Evolutionary conservation across 306 rosid species (phyloP), one percentile per base, ranked within the genome.

Genomic region (Dicorynia guianensis): DNA sequence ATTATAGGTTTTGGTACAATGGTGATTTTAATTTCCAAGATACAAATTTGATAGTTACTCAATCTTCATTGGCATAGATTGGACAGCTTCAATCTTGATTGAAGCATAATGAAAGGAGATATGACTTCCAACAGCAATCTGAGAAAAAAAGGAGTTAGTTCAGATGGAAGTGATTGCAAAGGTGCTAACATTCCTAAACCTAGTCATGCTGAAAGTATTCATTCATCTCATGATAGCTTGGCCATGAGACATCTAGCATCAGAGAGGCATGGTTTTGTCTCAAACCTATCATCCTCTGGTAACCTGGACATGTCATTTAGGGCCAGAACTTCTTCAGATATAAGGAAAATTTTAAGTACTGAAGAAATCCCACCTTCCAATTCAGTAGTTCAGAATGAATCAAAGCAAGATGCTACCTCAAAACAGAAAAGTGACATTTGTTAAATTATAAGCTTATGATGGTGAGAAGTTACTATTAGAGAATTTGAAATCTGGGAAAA

Each of bases 41-140:
- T 49, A 30, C 35, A 38, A 12, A 33, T 38, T 46, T 69, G 35
- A 40, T 47, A 76, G 19, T 66, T 70, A 61, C 44, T 57, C 30
- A 13, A 7, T 46, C 52, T 74, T 75, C 43, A 35, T 72, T 83
- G 72, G 46, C 33, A 57, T 54, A 90, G 96, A 78, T 79, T 92
- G 83, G 97, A 87, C 75, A 74, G 76, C 84, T 89, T 95, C 71
- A 85, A 83, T 83, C 82, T 95, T 49, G 91, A 89, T 54, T 80
- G 86, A 13, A 59, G 80, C 84, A 53, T 81, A 69, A 54, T 36
- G 33, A 78, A 81, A 60, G 79, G 77, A 82, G 88, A 83, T 69
- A 83, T 63, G 69, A 75, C 69, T 80, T 74, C 77, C 44, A 77
- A 68, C 76, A 67, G 34, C 76, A 77, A 67, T n/a, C 82, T 25